Base-by-base conservation (phyloP, 345 rosid species). In the Ceriops zippeliana region DNA sequence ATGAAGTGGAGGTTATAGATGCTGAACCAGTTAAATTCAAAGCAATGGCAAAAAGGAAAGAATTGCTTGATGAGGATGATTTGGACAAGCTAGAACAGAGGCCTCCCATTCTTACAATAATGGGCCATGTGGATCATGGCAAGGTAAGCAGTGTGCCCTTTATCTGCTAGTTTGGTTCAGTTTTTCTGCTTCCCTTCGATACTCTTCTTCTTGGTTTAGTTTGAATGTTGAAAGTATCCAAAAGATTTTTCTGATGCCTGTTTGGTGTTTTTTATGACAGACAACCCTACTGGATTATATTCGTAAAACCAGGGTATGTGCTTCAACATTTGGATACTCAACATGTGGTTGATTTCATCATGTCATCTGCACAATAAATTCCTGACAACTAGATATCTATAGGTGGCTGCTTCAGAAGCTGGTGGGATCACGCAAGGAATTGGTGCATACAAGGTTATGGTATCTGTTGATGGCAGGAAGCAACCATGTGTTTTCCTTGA, bases 51-150 rank as follows among this genome's bases (percentile, higher is more conserved):
- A 89, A 73, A 76, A 95, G 90, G 84, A 88, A 65, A 65, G 96
- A 89, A 77, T 83, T 82, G 63, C 49, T 95, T 59, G 99, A 95
- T 84, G 92, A 87, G 74, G 96, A 85, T 47, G 97, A 95, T 81
- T 76, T 87, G 81, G 99, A 84, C 85, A 91, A 91, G 70, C 85
- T 95, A 42, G 87, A 81, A 81, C 88, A 86, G 62, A 89, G 99
- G 68, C 97, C 99, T 78, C 99, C 99, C 71, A 96, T 95, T 62
- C 88, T 95, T 71, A 95, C 99, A n/a, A 91, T 95, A 71, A 95
- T 95, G 99, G 99, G 99, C 75, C 99, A 95, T 78, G 99, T 95
- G 24, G 99, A 95, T 79, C 99, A 95, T 63, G 99, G 99, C 78
- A 95, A 95, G 90, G 99, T 87, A 79, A 69, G 78, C 54, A 38